Evolutionary conservation across 192 early-diverging fungal genomes (phyloP).

Genomic region (Geranomyces michiganensis): DNA sequence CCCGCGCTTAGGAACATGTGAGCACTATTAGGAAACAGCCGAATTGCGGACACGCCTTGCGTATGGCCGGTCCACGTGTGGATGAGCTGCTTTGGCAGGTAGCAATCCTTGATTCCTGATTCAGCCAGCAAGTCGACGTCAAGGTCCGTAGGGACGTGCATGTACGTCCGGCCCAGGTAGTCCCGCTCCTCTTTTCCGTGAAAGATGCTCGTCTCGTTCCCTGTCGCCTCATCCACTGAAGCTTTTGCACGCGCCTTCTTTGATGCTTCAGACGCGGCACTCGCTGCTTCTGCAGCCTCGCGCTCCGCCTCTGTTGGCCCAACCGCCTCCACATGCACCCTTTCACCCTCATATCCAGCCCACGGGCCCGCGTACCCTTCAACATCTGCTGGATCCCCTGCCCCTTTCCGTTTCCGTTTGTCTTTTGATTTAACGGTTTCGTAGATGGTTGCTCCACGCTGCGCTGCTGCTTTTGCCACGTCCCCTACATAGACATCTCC

Average conservation of each 20-base stretch:
- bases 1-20: conserved; percentile 88
- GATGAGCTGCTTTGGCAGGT: conserved; percentile 81
- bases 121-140: conserved; percentile 73
- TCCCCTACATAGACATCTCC: conserved; percentile 71
- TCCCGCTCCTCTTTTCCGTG: conserved; percentile 87
- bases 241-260: conserved; percentile 20
- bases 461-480: conserved; percentile 50
- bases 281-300: conserved; percentile 44
- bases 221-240: conserved; percentile 45
- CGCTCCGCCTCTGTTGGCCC: conserved; percentile 54
- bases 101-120: conserved; percentile 75
- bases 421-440: conserved; percentile 48
- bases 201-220: conserved; percentile 81
- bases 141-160: conserved; percentile 91
- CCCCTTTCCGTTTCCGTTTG: conserved; percentile 71
- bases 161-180: conserved; percentile 94
- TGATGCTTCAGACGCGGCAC: conserved; percentile 19
- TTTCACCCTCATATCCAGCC: conserved; percentile 90
- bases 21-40: conserved; percentile 87
- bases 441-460: conserved; percentile 59
- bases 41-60: conserved; percentile 87
- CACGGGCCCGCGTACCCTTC: conserved; percentile 92
- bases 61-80: conserved; percentile 94
- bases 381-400: conserved; percentile 73
- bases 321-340: conserved; percentile 26